Evolutionary conservation across 148 eudicot genomes (phyloP), one percentile per base, ranked within the genome.

Genomic region (Fagopyrum tataricum): DNA sequence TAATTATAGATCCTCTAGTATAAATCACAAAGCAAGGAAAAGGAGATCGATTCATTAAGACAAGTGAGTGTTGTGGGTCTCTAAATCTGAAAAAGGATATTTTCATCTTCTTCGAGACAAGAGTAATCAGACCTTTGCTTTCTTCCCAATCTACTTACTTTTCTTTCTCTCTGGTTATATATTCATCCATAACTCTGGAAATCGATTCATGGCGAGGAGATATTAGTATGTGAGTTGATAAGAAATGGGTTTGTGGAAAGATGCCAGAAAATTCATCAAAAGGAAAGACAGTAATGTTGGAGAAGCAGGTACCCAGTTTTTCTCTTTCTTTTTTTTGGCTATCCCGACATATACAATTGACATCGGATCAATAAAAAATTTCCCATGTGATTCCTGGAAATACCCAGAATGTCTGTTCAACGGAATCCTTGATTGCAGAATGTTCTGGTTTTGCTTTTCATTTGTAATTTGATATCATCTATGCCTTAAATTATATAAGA

Each of bases 271-370:
- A 72, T 84, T 87, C 70, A 79, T 91, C 84, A 91, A 91, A 73
- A 73, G 93, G 39, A 91, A 87, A 82, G 88, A 88, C 48, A 87
- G 96, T 72, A 90, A 91, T 80, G 91, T 90, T 6, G 91, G 93
- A 4, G 91, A 88, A 79, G 78, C 97, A 88, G 96, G 96, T 91
- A 24, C 23, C 72, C 7, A 42, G 13, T 11, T 5, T 71, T 7
- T 4, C 46, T 6, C 9, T 42, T 15, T 61, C 0, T 8, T 21
- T 73, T 20, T 1, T 14, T 49, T 44, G 14, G 26, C n/a, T 13
- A 8, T 39, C 11, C 37, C 2, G 37, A 31, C 37, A 18, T 8
- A n/a, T n/a, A n/a, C n/a, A n/a, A n/a, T n/a, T n/a, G n/a, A n/a
- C 8, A 8, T 10, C 13, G 49, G 15, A 46, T 46, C 49, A 46